Base-by-base conservation (phyloP, 2,329 filamentous ascomycete species). In the Fusarium keratoplasticum region DNA sequence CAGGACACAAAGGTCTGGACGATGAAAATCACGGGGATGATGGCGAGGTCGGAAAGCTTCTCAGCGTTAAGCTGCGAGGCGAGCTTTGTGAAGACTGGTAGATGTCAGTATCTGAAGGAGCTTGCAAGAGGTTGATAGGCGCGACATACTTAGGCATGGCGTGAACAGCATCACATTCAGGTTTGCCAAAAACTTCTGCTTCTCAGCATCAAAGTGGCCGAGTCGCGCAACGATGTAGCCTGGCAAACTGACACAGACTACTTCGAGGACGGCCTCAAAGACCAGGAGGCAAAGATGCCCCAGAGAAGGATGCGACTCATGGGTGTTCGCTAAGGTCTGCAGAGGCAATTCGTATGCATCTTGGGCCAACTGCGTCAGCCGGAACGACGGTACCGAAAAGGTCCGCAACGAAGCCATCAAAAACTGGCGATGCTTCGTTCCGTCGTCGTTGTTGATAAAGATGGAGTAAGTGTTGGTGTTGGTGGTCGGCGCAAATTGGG, bases 101-200 rank as follows among this genome's bases (percentile, higher is more conserved):
- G 20, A 20, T 36, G 20, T 75, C 38, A 66, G 59, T 13, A 10
- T 25, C 33, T 16, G n/a, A 11, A 16, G 33, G 10, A 8, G 22
- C 22, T 38, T 29, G 55, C 9, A 27, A 29, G 33, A 14, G 16
- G 52, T 27, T 11, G 16, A 36, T 25, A 5, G 22, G 8, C 55
- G 33, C 55, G 35, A 58, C 36, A 71, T 91, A 97, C 94, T 97
- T 73, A 99, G 91, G 82, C 96, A 98, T 74, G 96, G 96, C 33
- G 96, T 99, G 84, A 99, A 99, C 47, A 99, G 88, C 86, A 94
- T 94, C 68, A 98, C 95, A 82, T 99, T 99, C 76, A 99, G 88
- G 81, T 99, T 98, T 63, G 96, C 96, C 60, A 98, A 88, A 80
- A 99, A 97, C 84, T 98, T 98, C 83, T 99, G 96, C 82, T 95